phyloP scores from a whole-genome alignment of 768 basidiomycete species.

The Amanita phalloides region DNA sequence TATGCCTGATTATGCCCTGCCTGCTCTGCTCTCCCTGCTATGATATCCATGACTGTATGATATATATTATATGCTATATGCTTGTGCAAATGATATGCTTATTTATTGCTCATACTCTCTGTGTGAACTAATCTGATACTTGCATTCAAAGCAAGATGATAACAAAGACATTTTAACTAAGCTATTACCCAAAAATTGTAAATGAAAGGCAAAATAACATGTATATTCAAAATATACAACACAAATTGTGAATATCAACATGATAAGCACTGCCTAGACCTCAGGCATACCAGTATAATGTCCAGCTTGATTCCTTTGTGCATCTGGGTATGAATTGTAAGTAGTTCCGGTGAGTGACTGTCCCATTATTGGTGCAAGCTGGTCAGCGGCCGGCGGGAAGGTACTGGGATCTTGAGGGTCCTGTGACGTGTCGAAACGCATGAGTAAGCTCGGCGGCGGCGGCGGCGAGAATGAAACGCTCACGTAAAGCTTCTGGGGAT shows the following conservation, averaged over 20 bases:
- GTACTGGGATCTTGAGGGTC: conserved; percentile 2
- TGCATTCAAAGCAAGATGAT: background rate
- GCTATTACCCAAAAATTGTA: background rate
- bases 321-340: background rate
- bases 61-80: background rate
- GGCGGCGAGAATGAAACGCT: background rate
- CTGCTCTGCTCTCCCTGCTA: background rate
- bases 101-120: background rate
- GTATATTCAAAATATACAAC: background rate
- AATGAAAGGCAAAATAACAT: background rate
- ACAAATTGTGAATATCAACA: background rate
- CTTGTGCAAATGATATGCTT: background rate
- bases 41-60: background rate
- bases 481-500: background rate
- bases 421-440: background rate
- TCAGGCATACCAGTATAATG: conserved; percentile 1
- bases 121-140: background rate
- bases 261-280: background rate
- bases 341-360: background rate
- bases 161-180: background rate
- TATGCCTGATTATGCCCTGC: background rate
- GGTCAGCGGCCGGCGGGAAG: background rate
- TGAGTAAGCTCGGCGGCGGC: background rate
- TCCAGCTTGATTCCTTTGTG: background rate
- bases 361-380: background rate